Conservation (phyloP, 2,329 filamentous ascomycete species). For the Ceratocystis harringtonii region DNA sequence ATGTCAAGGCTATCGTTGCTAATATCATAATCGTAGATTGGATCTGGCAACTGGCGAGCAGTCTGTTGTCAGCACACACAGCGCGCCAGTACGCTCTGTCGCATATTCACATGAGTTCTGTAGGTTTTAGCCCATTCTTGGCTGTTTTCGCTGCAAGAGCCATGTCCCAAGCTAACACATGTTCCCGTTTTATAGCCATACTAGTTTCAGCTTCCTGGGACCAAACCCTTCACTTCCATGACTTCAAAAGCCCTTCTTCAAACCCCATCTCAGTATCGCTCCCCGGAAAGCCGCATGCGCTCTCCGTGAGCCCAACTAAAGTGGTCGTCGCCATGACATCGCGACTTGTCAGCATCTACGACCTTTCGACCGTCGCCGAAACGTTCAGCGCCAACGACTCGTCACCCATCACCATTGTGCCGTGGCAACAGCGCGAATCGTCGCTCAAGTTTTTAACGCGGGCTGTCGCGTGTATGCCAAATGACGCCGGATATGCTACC, state of each 20-base stretch:
- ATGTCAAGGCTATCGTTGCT: conserved; percentile 8
- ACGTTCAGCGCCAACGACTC: conserved; percentile 37
- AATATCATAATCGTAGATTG: conserved; percentile 29
- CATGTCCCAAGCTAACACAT: background rate
- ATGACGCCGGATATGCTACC: conserved; percentile 84
- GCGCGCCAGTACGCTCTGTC: conserved; percentile 65
- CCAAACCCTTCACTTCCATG: conserved; percentile 72
- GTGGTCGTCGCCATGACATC: conserved; percentile 92
- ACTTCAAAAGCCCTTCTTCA: conserved; percentile 34
- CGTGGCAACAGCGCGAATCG: conserved; percentile 88
- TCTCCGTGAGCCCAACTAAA: conserved; percentile 63
- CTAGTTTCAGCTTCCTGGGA: conserved; percentile 92
- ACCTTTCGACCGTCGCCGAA: conserved; percentile 52
- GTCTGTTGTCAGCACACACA: conserved; percentile 63
- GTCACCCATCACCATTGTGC: conserved; percentile 40
- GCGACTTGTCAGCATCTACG: conserved; percentile 88
- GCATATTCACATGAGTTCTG: conserved; percentile 64
- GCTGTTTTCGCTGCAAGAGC: background rate
- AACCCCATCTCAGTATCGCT: conserved; percentile 52
- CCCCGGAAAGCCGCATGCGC: conserved; percentile 76
- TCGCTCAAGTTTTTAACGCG: conserved; percentile 93
- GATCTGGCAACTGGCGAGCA: conserved; percentile 58
- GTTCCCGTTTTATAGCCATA: conserved; percentile 35
- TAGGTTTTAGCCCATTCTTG: conserved; percentile 24
- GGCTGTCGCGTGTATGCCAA: conserved; percentile 89